Base-by-base conservation (phyloP, 805 yeast species). In the Saturnispora ahearnii region DNA sequence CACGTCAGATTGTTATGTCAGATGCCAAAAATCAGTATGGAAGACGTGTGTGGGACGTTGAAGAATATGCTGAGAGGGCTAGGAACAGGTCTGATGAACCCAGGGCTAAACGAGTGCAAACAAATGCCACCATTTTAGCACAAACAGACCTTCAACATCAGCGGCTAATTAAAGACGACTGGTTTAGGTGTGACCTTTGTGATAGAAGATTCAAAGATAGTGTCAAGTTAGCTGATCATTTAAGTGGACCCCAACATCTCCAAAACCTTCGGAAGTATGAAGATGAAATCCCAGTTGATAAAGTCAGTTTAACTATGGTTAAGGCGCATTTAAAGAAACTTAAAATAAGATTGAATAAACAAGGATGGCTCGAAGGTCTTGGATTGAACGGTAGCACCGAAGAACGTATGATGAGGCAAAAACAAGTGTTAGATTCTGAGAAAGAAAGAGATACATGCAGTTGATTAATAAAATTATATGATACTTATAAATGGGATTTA, bases 151-250 rank as follows among this genome's bases (percentile, higher is more conserved):
- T 13, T 21, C 24, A 32, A 10, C 34, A 30, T 32, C 21, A 11
- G 15, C 10, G 28, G 18, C 40, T 53, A 22, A 51, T 44, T 6
- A 48, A 48, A 15, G 51, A 74, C 49, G 78, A 85, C 53, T 96
- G 97, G 22, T 91, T 91, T 65, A 77, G 77, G 57, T 93, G 99
- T 66, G 85, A 83, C 10, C 64, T 78, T 1, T 93, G 99, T 65
- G 78, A 83, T 54, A 64, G 87, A 51, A 82, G 91, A 2, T 91
- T 79, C 67, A 81, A 88, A 60, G 97, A 93, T 62, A 84, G 85
- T 50, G 67, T 88, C 56, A 84, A 88, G 53, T 80, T 81, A 62
- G 73, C 87, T 3, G 95, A 90, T 61, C 98, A 93, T 67, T 69
- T 87, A 60, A 88, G 87, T 60, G 79, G 88, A 34, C 81, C 80